These are phyloP conservation scores for Urtica urens DNA, from an alignment of 306 rosid species.

Conservation along the genomic window DNA sequence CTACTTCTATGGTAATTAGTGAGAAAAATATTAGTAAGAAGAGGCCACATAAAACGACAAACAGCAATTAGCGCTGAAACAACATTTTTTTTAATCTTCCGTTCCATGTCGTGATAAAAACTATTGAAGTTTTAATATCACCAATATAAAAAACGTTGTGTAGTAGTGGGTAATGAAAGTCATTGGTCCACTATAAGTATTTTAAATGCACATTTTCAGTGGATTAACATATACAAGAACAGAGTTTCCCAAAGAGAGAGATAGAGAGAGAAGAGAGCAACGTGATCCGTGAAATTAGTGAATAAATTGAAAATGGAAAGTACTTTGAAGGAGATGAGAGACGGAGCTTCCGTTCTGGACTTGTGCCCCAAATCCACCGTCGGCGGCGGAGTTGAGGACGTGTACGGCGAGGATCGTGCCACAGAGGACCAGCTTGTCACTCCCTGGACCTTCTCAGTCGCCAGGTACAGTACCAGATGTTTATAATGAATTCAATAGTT, in stretches of 20 bases:
- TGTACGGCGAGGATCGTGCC: conserved; percentile 86
- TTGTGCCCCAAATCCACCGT: conserved; percentile 59
- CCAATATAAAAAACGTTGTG: no score
- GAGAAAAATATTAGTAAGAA: no score
- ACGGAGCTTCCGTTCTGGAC: conserved; percentile 59
- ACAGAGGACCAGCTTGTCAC: conserved; percentile 79
- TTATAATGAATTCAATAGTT: not conserved
- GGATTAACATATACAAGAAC: no score
- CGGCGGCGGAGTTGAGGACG: conserved; percentile 73
- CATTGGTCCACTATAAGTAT: no score
- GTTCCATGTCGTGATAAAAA: no score
- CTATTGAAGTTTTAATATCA: no score
- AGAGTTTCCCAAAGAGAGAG: not conserved
- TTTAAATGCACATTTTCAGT: no score
- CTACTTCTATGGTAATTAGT: no score
- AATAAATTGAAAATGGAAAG: conserved; percentile 44
- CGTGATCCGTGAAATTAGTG: not conserved
- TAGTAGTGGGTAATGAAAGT: no score
- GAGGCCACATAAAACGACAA: no score
- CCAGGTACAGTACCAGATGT: conserved; percentile 37
- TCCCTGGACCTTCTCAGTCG: conserved; percentile 89
- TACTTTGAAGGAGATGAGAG: conserved; percentile 40
- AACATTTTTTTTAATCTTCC: no score
- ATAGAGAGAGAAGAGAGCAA: not conserved
- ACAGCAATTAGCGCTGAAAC: no score